Percentiles rank a stretch among this genome's conserved stretches.
phyloP scores from a whole-genome alignment of 306 rosid genomes.

The Casuarina equisetifolia region DNA sequence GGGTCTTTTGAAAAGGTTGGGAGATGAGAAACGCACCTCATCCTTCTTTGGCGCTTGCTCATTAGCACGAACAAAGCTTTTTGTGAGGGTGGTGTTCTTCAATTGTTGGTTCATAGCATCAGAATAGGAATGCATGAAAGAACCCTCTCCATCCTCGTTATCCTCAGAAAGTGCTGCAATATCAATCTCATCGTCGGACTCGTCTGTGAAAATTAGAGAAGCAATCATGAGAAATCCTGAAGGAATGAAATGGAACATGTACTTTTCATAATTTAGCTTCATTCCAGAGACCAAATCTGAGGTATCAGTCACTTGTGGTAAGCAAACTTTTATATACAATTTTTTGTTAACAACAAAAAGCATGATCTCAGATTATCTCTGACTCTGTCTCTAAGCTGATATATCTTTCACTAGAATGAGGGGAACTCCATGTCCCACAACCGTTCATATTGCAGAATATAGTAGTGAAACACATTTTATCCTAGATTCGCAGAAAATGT shows the following conservation, averaged over 20 bases:
- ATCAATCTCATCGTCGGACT: conserved; percentile 63
- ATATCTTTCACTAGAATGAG: too few relatives aligned
- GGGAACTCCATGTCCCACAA: neutral
- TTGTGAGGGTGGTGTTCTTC: conserved; percentile 66
- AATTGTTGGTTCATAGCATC: conserved; percentile 70
- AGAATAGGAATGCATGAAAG: conserved; percentile 70
- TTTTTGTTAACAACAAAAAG: conserved; percentile 4
- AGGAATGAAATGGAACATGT: conserved; percentile 9
- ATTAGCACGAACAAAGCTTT: conserved; percentile 78
- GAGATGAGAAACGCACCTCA: conserved; percentile 57
- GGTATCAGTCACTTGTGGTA: conserved; percentile 1
- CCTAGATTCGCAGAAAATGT: too few relatives aligned
- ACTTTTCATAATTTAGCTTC: conserved; percentile 5
- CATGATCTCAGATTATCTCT: neutral
- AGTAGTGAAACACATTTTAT: neutral
- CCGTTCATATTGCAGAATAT: too few relatives aligned
- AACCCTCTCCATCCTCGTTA: conserved; percentile 41
- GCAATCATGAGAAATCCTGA: conserved; percentile 16
- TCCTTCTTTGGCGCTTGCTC: conserved; percentile 64
- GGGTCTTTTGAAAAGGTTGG: neutral
- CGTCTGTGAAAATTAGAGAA: conserved; percentile 48
- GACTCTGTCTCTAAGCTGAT: too few relatives aligned
- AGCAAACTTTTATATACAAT: conserved; percentile 14
- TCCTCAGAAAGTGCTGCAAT: conserved; percentile 39
- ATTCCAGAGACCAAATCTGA: conserved; percentile 16